Evolutionary conservation across 2,329 filamentous ascomycete species (phyloP).

Genomic region (Pyrenophora teres): DNA sequence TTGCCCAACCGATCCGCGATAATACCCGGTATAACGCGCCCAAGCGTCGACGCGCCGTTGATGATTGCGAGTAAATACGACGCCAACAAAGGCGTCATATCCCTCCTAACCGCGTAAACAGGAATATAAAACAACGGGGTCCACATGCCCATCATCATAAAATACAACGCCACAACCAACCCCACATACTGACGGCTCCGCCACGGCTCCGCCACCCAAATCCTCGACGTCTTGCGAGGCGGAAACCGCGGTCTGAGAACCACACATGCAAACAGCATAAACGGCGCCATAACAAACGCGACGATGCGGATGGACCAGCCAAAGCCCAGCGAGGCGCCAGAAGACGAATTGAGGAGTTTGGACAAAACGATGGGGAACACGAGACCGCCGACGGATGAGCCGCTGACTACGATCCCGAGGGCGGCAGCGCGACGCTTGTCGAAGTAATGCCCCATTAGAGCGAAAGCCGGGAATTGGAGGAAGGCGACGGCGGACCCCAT

Average conservation of each 20-base stretch:
- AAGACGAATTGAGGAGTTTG: constrained; percentile 49
- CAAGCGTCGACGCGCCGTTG: constrained; percentile 54
- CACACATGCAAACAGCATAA: constrained; percentile 57
- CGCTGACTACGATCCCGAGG: constrained; percentile 54
- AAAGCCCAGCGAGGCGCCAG: constrained; percentile 54
- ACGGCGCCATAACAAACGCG: constrained; percentile 64
- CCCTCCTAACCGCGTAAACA: constrained; percentile 50
- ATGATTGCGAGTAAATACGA: constrained; percentile 60
- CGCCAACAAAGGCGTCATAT: constrained; percentile 54
- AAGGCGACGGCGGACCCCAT: constrained; percentile 55
- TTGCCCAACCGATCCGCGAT: constrained; percentile 58
- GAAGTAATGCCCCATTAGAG: constrained; percentile 54
- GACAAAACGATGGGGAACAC: constrained; percentile 54
- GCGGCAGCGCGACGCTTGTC: constrained; percentile 54
- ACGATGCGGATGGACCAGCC: constrained; percentile 53
- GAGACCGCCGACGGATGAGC: constrained; percentile 58
- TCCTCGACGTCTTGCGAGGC: constrained; percentile 40
- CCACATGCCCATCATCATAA: constrained; percentile 66
- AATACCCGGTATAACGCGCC: constrained; percentile 59
- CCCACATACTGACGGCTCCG: constrained; percentile 42
- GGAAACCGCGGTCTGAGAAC: constrained; percentile 56
- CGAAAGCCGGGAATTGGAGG: constrained; percentile 55
- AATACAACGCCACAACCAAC: constrained; percentile 52
- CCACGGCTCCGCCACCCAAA: constrained; percentile 34
- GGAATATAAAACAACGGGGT: constrained; percentile 54